phyloP scores from a whole-genome alignment of 371 early-diverging fungal genomes.

The Saksenaea vasiformis region DNA sequence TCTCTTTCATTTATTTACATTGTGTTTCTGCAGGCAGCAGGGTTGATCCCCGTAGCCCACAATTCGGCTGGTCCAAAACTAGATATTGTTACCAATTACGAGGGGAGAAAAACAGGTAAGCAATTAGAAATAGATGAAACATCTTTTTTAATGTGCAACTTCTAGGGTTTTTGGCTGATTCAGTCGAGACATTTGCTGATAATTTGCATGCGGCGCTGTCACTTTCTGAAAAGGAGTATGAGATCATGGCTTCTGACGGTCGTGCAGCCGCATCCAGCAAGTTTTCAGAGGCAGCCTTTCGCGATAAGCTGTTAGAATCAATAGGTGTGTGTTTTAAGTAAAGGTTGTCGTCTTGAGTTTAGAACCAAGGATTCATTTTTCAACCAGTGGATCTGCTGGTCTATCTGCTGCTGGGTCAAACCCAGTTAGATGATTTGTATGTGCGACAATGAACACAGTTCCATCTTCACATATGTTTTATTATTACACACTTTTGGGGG shows the following conservation, averaged over 20 bases:
- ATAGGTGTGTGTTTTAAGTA: constrained; percentile 29
- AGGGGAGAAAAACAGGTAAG: constrained; percentile 48
- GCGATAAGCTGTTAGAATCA: constrained; percentile 38
- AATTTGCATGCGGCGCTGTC: constrained; percentile 54
- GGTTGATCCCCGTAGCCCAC: constrained; percentile 88
- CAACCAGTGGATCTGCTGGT: too few species aligned
- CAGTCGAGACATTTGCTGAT: constrained; percentile 69
- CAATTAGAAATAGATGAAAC: background rate
- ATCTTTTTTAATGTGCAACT: background rate
- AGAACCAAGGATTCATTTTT: too few species aligned
- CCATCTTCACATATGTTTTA: background rate
- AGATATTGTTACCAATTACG: constrained; percentile 80
- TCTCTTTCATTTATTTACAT: background rate
- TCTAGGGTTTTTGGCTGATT: constrained; percentile 71
- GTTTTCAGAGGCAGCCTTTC: constrained; percentile 76
- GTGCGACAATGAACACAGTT: too few species aligned
- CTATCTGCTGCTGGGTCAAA: too few species aligned
- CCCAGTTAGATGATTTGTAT: too few species aligned
- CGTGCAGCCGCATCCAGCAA: constrained; percentile 62
- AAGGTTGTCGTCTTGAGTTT: background rate
- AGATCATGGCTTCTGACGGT: constrained; percentile 60
- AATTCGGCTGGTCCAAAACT: constrained; percentile 93
- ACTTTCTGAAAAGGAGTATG: constrained; percentile 36
- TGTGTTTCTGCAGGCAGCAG: constrained; percentile 71
- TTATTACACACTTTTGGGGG: background rate